Conservation (phyloP, 176 grass and related monocot genomes). For the Bothriochloa decipiens region DNA sequence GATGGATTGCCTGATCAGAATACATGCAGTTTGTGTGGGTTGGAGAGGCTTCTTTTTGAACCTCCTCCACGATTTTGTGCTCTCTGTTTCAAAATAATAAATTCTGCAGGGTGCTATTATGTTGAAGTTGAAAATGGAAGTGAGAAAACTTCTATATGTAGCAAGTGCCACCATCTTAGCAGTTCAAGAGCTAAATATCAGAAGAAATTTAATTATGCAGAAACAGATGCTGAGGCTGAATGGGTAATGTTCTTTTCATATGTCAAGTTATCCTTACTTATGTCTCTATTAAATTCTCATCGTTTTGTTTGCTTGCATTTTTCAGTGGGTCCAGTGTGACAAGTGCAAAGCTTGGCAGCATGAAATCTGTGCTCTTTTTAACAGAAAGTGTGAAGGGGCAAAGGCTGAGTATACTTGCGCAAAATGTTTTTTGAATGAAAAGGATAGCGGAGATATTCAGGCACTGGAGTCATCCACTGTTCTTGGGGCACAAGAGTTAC, state of each 20-base stretch:
- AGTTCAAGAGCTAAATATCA: slow-evolving; percentile 69
- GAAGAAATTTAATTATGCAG: slow-evolving; percentile 71
- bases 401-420: slow-evolving; percentile 80
- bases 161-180: slow-evolving; percentile 78
- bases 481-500: slow-evolving; percentile 75
- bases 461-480: slow-evolving; percentile 47
- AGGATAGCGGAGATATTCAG: slow-evolving; percentile 54
- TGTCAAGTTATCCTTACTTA: slow-evolving; percentile 10
- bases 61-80: slow-evolving; percentile 72
- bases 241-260: slow-evolving; percentile 62
- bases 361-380: slow-evolving; percentile 97
- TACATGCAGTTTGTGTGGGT: slow-evolving; percentile 80
- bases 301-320: slow-evolving; percentile 41
- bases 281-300: slow-evolving; percentile 43
- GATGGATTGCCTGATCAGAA: slow-evolving; percentile 71
- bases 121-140: slow-evolving; percentile 56
- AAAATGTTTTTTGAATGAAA: slow-evolving; percentile 75
- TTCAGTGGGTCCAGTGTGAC: slow-evolving; percentile 92
- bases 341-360: slow-evolving; percentile 96
- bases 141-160: slow-evolving; percentile 74
- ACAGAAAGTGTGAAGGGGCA: slow-evolving; percentile 61
- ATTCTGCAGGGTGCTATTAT: slow-evolving; percentile 77
- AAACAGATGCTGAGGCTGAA: slow-evolving; percentile 96
- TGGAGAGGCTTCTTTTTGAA: slow-evolving; percentile 86
- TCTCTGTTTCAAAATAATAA: slow-evolving; percentile 80